Base-by-base conservation (phyloP, 2,329 filamentous ascomycete genomes). In the Sporothrix variecibatus region DNA sequence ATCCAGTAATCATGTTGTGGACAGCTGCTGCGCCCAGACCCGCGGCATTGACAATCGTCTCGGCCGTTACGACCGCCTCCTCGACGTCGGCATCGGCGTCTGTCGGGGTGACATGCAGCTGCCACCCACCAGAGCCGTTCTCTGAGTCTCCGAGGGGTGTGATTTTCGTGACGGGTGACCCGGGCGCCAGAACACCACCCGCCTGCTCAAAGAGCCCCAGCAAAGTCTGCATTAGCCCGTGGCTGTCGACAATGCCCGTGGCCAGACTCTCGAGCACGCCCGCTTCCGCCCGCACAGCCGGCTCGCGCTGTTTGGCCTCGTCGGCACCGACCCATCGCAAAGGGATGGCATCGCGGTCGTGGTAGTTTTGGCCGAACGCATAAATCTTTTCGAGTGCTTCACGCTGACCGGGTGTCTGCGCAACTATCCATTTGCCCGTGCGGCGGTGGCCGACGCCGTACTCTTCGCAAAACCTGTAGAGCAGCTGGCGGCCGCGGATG, bases 381-480 rank as follows among this genome's bases (percentile, higher is more conserved):
- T 87, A 83, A 26, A 92, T 82, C 26, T 79, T 81, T 77, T 90
- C 82, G 1, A 88, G 88, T 62, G 89, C 89, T n/a, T 84, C 86
- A 80, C 89, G 87, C 84, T 98, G 93, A 65, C 83, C 84, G 1
- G 86, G 86, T 71, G 90, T 92, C 84, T 98, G 96, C 0, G 95
- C 95, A 1, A 98, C 93, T 79, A 98, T 93, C 95, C 95, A 98
- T 85, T 98, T 98, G 75, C 94, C 94, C 31, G 90, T 93, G 80
- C 92, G 92, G 72, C 87, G 87, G 83, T 96, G 88, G 0, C 90
- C 89, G 70, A 99, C 92, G 74, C 83, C 82, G 78, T 93, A 85
- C 73, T 84, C 84, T 5, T 84, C 82, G 84, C 95, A 98, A 58
- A 97, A 89, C 3, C 86, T 87, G 83, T 99, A 99, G 75, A 98